Conservation (phyloP, 1,139 yeast species). For the Blastobotrys buckinghamii region DNA sequence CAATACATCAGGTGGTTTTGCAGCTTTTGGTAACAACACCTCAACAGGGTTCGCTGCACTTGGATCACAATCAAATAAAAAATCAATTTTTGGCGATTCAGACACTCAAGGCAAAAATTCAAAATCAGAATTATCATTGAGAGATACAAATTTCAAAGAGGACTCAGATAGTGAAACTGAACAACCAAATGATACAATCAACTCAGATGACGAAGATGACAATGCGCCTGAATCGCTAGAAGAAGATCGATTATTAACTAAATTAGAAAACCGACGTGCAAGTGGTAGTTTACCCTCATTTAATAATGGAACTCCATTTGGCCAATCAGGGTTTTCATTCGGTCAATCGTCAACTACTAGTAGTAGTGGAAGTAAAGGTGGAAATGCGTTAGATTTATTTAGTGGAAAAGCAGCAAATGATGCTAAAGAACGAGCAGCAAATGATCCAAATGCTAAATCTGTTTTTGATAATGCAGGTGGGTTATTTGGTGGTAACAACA, state of each 20-base stretch:
- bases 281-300: not conserved
- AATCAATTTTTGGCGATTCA: not conserved
- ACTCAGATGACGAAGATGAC: conserved; percentile 3
- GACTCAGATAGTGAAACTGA: not conserved
- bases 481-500: not conserved
- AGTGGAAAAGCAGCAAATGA: not conserved
- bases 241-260: not conserved
- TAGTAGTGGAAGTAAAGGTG: not conserved
- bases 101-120: not conserved
- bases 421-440: not conserved
- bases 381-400: not conserved
- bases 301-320: not conserved
- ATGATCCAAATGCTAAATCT: not conserved
- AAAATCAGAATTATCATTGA: not conserved
- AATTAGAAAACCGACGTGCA: not conserved
- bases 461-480: not conserved
- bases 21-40: too few species aligned
- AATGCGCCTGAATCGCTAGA: not conserved
- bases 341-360: not conserved
- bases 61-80: not conserved
- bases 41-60: too few species aligned
- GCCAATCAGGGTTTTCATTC: not conserved
- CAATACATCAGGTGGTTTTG: too few species aligned
- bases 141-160: not conserved
- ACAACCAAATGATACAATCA: not conserved